Percentiles rank a stretch among this genome's conserved stretches.
phyloP scores from a whole-genome alignment of 192 early-diverging fungal species.

The Rhizoclosmatium globosum region DNA sequence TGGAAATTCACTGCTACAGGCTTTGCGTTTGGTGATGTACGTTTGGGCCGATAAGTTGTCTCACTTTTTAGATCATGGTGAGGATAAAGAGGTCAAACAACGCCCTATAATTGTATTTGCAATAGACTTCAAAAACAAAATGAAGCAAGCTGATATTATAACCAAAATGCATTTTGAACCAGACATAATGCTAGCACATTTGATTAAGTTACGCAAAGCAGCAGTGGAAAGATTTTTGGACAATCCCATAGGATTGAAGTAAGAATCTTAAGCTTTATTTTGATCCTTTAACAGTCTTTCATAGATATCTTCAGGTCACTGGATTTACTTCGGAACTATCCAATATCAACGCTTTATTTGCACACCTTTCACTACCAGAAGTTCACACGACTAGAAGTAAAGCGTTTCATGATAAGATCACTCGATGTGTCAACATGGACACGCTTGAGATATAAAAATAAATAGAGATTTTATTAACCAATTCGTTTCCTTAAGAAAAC shows the following conservation, averaged over 20 bases:
- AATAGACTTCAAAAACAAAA: slow-evolving; percentile 34
- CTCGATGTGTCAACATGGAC: slow-evolving; percentile 20
- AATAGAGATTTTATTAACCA: background rate
- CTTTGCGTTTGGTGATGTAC: slow-evolving; percentile 25
- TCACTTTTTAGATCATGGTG: slow-evolving; percentile 30
- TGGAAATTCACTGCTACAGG: background rate
- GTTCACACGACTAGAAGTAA: slow-evolving; percentile 33
- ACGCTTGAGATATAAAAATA: slow-evolving; percentile 9
- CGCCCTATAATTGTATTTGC: background rate
- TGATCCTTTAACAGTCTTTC: background rate
- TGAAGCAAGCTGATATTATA: slow-evolving; percentile 32
- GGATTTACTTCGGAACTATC: background rate
- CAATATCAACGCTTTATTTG: slow-evolving; percentile 16
- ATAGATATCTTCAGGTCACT: slow-evolving; percentile 29
- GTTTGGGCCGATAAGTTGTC: slow-evolving; percentile 27
- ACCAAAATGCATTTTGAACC: slow-evolving; percentile 26
- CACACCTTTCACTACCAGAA: slow-evolving; percentile 27
- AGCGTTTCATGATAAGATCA: slow-evolving; percentile 23
- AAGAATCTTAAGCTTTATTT: background rate
- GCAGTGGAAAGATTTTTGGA: slow-evolving; percentile 27
- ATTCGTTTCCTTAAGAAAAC: background rate
- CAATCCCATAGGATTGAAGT: slow-evolving; percentile 26
- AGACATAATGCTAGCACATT: slow-evolving; percentile 1
- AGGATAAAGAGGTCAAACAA: background rate
- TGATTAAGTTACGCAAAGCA: slow-evolving; percentile 2